Evolutionary conservation across 2,329 filamentous ascomycete species (phyloP).

Genomic region (Waltergamsia citrina): DNA sequence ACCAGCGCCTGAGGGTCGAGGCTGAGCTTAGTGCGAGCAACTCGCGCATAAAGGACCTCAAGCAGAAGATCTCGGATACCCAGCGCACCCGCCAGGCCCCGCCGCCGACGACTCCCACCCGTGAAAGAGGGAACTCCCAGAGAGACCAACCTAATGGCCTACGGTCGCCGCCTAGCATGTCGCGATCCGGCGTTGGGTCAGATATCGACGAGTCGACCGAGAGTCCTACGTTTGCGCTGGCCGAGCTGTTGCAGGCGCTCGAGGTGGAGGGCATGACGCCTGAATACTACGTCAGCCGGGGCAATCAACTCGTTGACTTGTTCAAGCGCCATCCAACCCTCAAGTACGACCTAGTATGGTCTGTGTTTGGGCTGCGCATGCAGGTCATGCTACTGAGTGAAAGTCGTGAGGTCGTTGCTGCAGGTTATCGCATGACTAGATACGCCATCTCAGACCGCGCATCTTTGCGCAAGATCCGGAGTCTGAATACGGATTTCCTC

Average conservation of each 20-base stretch:
- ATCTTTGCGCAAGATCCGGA: conserved; percentile 80
- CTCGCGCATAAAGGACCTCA: conserved; percentile 53
- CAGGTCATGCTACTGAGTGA: conserved; percentile 95
- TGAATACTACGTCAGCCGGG: conserved; percentile 90
- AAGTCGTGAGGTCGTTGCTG: conserved; percentile 89
- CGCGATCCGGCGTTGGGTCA: conserved; percentile 46
- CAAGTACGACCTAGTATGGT: conserved; percentile 96
- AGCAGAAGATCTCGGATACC: conserved; percentile 49
- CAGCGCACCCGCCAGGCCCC: conserved; percentile 39
- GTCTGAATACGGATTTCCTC: conserved; percentile 82
- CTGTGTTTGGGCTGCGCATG: conserved; percentile 85
- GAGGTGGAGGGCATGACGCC: conserved; percentile 81
- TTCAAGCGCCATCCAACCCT: conserved; percentile 88
- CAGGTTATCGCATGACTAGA: conserved; percentile 85
- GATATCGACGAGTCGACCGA: conserved; percentile 63
- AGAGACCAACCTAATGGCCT: conserved; percentile 27
- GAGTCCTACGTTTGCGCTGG: conserved; percentile 83
- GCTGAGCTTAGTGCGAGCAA: conserved; percentile 88
- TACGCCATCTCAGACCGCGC: conserved; percentile 89
- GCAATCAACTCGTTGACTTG: conserved; percentile 90
- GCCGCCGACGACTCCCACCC: conserved; percentile 40
- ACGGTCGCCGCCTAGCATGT: conserved; percentile 48
- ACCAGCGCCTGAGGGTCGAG: conserved; percentile 70
- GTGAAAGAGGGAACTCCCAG: conserved; percentile 38
- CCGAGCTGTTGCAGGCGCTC: conserved; percentile 82